Base-by-base conservation (phyloP, 768 basidiomycete genomes). In the Floccularia luteovirens region DNA sequence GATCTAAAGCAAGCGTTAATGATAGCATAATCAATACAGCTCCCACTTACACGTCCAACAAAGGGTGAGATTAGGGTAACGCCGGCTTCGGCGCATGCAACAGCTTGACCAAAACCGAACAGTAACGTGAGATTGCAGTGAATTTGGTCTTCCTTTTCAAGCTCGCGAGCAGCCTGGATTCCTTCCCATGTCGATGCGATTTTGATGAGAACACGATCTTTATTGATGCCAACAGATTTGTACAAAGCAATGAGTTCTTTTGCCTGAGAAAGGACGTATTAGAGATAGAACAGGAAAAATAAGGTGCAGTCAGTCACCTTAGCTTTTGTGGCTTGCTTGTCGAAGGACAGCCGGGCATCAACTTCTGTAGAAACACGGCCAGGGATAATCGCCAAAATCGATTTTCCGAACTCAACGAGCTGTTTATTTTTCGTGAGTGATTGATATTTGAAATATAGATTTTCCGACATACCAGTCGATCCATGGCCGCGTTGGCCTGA, bases 131-230 rank as follows among this genome's bases (percentile, higher is more conserved):
- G 79, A 71, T 99, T 98, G 75, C 92, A 97, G 79, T 94, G 93
- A 64, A 99, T 98, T 47, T 74, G 76, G 43, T 96, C 81, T 51
- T 94, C 86, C 45, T 75, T 63, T 72, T 99, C 96, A 49, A 99
- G 83, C 64, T 93, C 84, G 47, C 91, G 82, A 25, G 96, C 96
- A 44, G 96, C 96, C 64, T 99, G 94, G 69, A 99, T 99, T 66
- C 96, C 96, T 67, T 98, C 96, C 89, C 90, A 99, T 35, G 93
- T 93, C 28, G 96, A 94, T 22, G 94, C 96, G 58, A 99, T 97
- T 74, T 99, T 99, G 80, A 99, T 97, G 52, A 99, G 73, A 47
- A 99, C 72, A 47, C 96, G 90, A 31, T 98, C 92, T 68, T 87
- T 90, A 59, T 78, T 70, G 69, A 99, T 80, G 48, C 96, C 96